Conservation (phyloP, 1,284 basidiomycete species). For the Heterobasidion occidentale region DNA sequence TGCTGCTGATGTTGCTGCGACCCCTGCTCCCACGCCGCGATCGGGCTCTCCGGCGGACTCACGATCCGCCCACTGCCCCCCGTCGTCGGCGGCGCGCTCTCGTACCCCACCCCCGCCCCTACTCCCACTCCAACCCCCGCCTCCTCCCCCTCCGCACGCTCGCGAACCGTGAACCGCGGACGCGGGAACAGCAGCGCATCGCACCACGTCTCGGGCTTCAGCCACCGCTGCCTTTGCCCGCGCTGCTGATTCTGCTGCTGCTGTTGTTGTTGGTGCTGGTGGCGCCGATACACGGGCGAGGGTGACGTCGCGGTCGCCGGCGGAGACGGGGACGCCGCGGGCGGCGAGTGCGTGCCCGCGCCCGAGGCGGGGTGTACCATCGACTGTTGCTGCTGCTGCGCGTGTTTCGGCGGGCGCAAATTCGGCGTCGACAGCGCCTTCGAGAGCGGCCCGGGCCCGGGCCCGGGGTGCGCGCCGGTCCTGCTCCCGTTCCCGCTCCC, state of each 20-base stretch:
- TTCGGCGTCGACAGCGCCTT: constrained; percentile 57
- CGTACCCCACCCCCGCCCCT: too few species aligned
- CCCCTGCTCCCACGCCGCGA: constrained; percentile 18
- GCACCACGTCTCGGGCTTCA: constrained; percentile 72
- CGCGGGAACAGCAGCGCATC: constrained; percentile 69
- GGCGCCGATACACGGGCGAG: constrained; percentile 14
- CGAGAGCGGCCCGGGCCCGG: constrained; percentile 20
- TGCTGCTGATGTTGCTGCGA: neutral
- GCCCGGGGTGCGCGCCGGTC: constrained; percentile 11
- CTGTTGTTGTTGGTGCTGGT: neutral
- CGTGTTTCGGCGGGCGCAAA: constrained; percentile 28
- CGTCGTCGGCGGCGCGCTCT: constrained; percentile 3
- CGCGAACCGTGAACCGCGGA: constrained; percentile 50
- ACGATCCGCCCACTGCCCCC: constrained; percentile 30
- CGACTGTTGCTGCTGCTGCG: neutral
- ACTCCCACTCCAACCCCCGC: neutral
- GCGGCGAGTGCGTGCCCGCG: too few species aligned
- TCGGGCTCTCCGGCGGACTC: constrained; percentile 43
- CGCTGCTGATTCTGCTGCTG: neutral
- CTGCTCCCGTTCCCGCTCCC: neutral
- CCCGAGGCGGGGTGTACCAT: neutral
- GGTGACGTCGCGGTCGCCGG: constrained; percentile 10
- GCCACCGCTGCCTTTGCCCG: constrained; percentile 47
- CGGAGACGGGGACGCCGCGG: constrained; percentile 8
- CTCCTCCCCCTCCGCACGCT: constrained; percentile 16